phyloP scores from a whole-genome alignment of 306 rosid species.

The Hylodesmum podocarpum region DNA sequence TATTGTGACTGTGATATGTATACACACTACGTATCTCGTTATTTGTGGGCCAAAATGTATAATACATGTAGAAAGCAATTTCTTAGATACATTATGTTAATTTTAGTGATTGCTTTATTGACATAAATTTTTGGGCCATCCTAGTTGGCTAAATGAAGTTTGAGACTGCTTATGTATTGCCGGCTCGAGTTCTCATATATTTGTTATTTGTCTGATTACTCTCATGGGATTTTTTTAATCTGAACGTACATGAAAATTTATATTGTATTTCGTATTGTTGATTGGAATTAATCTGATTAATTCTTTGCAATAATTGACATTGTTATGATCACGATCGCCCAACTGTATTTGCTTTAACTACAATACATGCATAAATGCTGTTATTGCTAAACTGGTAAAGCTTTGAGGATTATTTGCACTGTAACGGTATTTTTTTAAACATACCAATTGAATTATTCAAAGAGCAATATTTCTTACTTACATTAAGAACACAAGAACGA shows the following conservation, averaged over 20 bases:
- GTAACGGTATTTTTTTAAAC: not conserved
- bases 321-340: not conserved
- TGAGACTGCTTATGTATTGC: not conserved
- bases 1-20: conserved; percentile 23
- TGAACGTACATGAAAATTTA: too few species aligned
- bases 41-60: conserved; percentile 32
- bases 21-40: conserved; percentile 15
- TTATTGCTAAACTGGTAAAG: not conserved
- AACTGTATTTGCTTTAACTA: not conserved
- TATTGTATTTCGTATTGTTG: not conserved
- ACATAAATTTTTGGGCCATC: not conserved
- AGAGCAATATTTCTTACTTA: too few species aligned
- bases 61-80: conserved; percentile 26
- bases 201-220: not conserved
- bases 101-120: conserved; percentile 14
- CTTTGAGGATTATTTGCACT: not conserved
- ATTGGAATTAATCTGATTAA: not conserved
- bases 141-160: not conserved
- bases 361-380: not conserved
- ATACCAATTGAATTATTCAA: not conserved
- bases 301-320: not conserved
- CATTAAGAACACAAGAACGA: too few species aligned
- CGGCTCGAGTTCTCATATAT: not conserved
- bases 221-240: not conserved
- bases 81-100: conserved; percentile 24